These are phyloP conservation scores for Blastobotrys illinoisensis DNA, from an alignment of 1,139 yeast species.

Conservation along the genomic window DNA sequence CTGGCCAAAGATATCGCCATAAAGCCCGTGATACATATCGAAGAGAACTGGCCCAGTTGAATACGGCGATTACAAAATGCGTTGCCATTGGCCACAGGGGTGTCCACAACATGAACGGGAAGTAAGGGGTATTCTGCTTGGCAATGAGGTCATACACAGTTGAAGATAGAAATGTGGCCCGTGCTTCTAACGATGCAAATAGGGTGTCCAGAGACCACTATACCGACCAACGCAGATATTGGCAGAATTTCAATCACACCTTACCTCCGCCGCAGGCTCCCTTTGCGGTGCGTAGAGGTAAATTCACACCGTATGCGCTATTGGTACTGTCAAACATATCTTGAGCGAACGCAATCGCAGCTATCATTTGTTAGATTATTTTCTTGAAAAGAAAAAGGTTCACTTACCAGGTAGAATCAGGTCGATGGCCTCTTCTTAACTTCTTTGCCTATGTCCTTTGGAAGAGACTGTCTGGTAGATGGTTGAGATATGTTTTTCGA, in stretches of 20 bases:
- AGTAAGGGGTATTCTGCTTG: constrained; percentile 62
- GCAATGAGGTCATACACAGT: constrained; percentile 72
- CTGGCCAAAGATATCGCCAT: constrained; percentile 92
- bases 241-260: constrained; percentile 78
- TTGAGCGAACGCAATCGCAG: constrained; percentile 90
- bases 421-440: no score
- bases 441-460: no score
- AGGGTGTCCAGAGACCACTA: constrained; percentile 87
- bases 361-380: not conserved
- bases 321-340: constrained; percentile 89
- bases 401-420: no score
- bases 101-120: constrained; percentile 95
- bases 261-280: no score
- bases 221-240: constrained; percentile 83
- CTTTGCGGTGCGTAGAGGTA: no score
- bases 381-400: constrained; percentile 13
- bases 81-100: constrained; percentile 85
- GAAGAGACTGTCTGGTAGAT: no score
- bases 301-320: constrained; percentile 85
- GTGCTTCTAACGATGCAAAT: constrained; percentile 96
- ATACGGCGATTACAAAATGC: constrained; percentile 67
- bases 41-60: constrained; percentile 64
- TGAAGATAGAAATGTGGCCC: constrained; percentile 83
- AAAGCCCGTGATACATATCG: constrained; percentile 75
- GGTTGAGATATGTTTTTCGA: no score